Base-by-base conservation (phyloP, 768 basidiomycete genomes). In the Antrodiella citrinella region DNA sequence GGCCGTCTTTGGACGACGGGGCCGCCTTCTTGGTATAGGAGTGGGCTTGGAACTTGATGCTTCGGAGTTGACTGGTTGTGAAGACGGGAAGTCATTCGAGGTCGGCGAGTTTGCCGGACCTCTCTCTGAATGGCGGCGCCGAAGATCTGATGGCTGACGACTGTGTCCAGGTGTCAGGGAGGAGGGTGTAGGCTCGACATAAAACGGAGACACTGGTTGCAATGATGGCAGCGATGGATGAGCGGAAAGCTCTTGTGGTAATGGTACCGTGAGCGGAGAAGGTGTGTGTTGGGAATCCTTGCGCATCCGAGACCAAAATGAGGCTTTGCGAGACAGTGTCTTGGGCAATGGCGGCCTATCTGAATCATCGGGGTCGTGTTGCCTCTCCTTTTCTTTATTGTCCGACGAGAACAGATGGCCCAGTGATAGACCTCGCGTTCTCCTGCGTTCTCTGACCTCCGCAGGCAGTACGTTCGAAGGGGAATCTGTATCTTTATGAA, bases 231-330 rank as follows among this genome's bases (percentile, higher is more conserved):
- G 66, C 1, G 67, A 50, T 57, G 23, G 69, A 59, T 54, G 69
- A 64, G 42, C 63, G 51, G 44, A 67, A 64, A 66, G 60, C 45
- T 64, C 57, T 25, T 53, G 47, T 4, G 58, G 42, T 13, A 50
- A 49, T 11, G 58, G 57, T 65, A 48, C 61, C 51, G 44, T 65
- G 60, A 62, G 60, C 18, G 70, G 60, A 24, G 62, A 10, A 9
- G 59, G 51, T 2, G 59, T 50, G 18, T n/a, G 21, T 1, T 54
- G 60, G 7, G 63, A 60, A 20, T 62, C 55, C 13, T 63, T 53
- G 51, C 77, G 72, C 65, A 72, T 81, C 51, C 77, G 75, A 1
- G 63, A 64, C 84, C 84, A 87, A 58, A 86, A 86, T 4, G 86
- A 87, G 9, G 79, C 59, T 61, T 78, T 80, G 46, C 82, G 77